Percentiles rank a stretch among this genome's conserved stretches.
These are phyloP conservation scores for Rhodotorula sp. DNA, from an alignment of 1,284 basidiomycete species.

Conservation along the genomic window DNA sequence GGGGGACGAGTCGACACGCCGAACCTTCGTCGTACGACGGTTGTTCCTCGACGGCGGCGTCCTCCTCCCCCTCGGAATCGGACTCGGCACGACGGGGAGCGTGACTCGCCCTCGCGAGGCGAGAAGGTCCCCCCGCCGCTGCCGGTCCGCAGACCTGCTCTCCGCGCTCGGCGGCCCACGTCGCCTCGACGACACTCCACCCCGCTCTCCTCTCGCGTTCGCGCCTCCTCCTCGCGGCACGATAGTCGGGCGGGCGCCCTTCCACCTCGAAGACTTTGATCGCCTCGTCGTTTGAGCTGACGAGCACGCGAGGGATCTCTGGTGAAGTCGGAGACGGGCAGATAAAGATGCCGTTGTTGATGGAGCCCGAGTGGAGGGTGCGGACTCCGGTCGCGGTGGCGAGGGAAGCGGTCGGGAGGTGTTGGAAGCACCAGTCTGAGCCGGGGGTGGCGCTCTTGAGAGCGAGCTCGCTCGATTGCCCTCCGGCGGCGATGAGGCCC, in stretches of 20 bases:
- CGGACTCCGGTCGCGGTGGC: conserved; percentile 47
- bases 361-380: conserved; percentile 62
- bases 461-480: conserved; percentile 75
- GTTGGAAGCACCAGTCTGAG: conserved; percentile 33
- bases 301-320: conserved; percentile 66
- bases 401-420: conserved; percentile 6
- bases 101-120: too few relatives aligned
- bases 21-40: conserved; percentile 21
- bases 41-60: conserved; percentile 27
- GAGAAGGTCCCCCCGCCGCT: too few relatives aligned
- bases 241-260: conserved; percentile 19
- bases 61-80: conserved; percentile 3
- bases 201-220: background rate
- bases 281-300: conserved; percentile 78
- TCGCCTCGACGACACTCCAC: conserved; percentile 8
- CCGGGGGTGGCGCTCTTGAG: conserved; percentile 53
- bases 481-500: conserved; percentile 73
- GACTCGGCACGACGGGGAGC: too few relatives aligned
- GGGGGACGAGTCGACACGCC: conserved; percentile 19
- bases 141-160: background rate
- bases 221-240: conserved; percentile 8
- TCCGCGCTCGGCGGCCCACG: conserved; percentile 6
- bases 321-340: conserved; percentile 54
- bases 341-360: conserved; percentile 79
- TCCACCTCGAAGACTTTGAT: conserved; percentile 73